Evolutionary conservation across 495 filamentous ascomycete genomes (phyloP).

Genomic region (Podospora appendiculata): DNA sequence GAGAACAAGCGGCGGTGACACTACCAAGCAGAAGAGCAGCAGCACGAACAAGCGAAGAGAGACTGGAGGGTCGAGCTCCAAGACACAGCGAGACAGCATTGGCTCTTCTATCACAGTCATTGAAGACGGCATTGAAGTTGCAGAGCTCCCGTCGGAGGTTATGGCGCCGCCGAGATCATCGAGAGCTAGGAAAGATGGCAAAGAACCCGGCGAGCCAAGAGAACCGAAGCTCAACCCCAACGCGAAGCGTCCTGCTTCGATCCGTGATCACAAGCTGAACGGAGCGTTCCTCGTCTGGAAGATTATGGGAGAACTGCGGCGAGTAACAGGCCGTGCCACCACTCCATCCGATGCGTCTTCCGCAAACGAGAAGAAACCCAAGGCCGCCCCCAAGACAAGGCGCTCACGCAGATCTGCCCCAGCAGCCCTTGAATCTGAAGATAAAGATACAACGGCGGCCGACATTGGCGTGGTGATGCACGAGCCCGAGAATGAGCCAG

Average conservation of each 20-base stretch:
- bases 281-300: constrained; percentile 26
- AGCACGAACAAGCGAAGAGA: constrained; percentile 12
- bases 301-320: constrained; percentile 17
- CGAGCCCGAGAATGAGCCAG: not conserved
- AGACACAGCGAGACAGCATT: not conserved
- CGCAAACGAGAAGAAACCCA: constrained; percentile 7
- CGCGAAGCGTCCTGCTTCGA: constrained; percentile 23
- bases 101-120: not conserved
- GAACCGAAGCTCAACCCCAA: constrained; percentile 21
- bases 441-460: not conserved
- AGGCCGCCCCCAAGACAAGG: constrained; percentile 6
- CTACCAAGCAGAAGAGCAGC: constrained; percentile 18
- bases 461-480: not conserved
- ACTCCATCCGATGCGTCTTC: not conserved
- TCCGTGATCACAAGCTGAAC: constrained; percentile 29
- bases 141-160: constrained; percentile 1
- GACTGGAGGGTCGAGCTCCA: not conserved
- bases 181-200: not conserved
- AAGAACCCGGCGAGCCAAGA: not conserved
- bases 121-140: not conserved
- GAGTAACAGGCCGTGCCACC: constrained; percentile 10
- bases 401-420: constrained; percentile 21
- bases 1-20: constrained; percentile 17
- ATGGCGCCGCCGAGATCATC: constrained; percentile 3
- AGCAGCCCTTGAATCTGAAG: constrained; percentile 4